Evolutionary conservation across 805 yeast species (phyloP), one percentile per base, ranked within the genome.

Genomic region (Kluyveromyces nonfermentans): DNA sequence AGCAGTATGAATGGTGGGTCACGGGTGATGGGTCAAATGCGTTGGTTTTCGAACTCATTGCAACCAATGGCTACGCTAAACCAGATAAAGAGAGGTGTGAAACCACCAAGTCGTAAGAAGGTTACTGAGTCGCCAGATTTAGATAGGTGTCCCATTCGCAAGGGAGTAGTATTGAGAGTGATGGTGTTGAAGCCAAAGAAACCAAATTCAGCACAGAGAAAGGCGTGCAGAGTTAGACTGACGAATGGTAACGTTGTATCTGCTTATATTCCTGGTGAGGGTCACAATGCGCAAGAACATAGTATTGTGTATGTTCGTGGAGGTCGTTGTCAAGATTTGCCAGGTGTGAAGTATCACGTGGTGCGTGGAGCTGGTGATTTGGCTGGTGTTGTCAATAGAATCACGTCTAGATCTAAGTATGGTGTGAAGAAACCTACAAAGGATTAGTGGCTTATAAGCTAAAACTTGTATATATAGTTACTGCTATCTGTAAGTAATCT

Each of bases 231-330:
- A 71, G 97, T 93, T 18, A 77, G 95, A 66, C 73, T 93, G 48
- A 77, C 95, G 9, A 90, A 85, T 56, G 98, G 97, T 21, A 82
- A 81, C 51, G 80, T 85, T 40, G 77, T 93, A 15, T 81, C 90
- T 37, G 96, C 96, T 1, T 89, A 88, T 63, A 93, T 93, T 46
- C 96, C 97, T 14, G 99, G 99, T 44, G 97, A 93, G 62, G 98
- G 99, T 17, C 98, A 93, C 66, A 93, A 93, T 60, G 82, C 95
- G 18, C 97, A 93, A 70, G 99, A 93, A 64, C 99, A 93, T 68
- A 85, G 94, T 58, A 94, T 93, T 41, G 97, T 93, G 1, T 77
- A 80, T 42, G 95, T 93, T 3, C 79, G 98, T 67, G 99, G 99
- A n/a, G 99, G 98, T 14, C 80, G 97, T 74, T 86, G 86, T 42